phyloP scores from a whole-genome alignment of 805 yeast species.

The Metschnikowia similis region DNA sequence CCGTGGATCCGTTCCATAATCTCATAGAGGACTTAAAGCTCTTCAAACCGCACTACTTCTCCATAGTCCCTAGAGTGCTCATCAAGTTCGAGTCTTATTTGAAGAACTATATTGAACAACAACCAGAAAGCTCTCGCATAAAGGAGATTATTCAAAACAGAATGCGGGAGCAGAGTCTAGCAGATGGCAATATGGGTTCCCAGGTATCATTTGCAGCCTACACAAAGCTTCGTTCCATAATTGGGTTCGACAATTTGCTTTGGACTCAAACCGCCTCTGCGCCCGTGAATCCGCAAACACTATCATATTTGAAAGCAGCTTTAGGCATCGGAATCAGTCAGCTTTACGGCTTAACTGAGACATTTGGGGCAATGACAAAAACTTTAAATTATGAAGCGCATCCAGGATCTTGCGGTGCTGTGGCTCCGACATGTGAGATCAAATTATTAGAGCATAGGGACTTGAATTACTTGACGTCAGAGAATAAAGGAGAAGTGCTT shows the following conservation, averaged over 20 bases:
- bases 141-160: constrained; percentile 24
- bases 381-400: constrained; percentile 38
- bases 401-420: constrained; percentile 57
- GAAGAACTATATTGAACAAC: constrained; percentile 24
- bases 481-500: constrained; percentile 41
- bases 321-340: constrained; percentile 54
- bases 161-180: constrained; percentile 24
- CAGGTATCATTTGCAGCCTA: constrained; percentile 17
- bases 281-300: constrained; percentile 17
- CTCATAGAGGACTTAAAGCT: constrained; percentile 56
- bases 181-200: constrained; percentile 25
- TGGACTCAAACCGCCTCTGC: constrained; percentile 24
- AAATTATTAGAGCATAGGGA: constrained; percentile 57
- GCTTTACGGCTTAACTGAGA: constrained; percentile 70
- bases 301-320: constrained; percentile 35
- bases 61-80: constrained; percentile 60
- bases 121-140: constrained; percentile 22
- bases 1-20: background rate
- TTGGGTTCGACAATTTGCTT: constrained; percentile 18
- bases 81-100: constrained; percentile 50
- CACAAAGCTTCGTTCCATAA: constrained; percentile 5
- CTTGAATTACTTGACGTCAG: constrained; percentile 39
- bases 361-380: constrained; percentile 50
- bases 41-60: constrained; percentile 48
- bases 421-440: constrained; percentile 48